Evolutionary conservation across 1,284 basidiomycete genomes (phyloP).

Genomic region (Cryptococcus sp.): DNA sequence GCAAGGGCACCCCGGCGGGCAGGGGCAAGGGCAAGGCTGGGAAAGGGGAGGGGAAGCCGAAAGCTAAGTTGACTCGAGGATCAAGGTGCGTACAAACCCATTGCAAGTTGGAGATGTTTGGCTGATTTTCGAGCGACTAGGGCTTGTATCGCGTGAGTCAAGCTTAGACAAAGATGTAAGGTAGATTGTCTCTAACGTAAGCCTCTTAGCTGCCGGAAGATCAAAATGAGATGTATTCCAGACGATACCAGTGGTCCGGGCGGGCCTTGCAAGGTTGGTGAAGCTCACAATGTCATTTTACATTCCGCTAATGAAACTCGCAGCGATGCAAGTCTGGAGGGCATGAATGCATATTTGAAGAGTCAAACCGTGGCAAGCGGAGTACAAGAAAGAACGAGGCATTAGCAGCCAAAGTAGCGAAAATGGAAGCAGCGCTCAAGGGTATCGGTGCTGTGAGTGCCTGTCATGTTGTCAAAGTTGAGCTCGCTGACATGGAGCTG

Average conservation of each 20-base stretch:
- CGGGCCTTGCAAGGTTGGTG: conserved; percentile 75
- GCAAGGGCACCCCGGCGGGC: conserved; percentile 18
- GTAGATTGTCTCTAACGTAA: not conserved
- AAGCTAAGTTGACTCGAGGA: conserved; percentile 81
- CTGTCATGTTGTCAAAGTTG: not conserved
- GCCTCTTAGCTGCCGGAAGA: conserved; percentile 67
- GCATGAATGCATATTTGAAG: conserved; percentile 92
- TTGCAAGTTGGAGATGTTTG: not conserved
- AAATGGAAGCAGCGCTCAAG: conserved; percentile 90
- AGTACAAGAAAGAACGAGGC: conserved; percentile 83
- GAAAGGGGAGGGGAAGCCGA: conserved; percentile 54
- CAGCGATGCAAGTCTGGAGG: conserved; percentile 65
- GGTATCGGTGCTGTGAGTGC: conserved; percentile 43
- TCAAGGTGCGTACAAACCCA: conserved; percentile 64
- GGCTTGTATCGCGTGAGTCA: conserved; percentile 47
- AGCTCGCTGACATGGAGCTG: conserved; percentile 3
- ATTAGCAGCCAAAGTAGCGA: conserved; percentile 79
- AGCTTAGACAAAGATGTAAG: too few relatives aligned
- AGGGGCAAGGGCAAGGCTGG: conserved; percentile 23
- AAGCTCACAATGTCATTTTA: not conserved
- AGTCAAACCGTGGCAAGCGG: conserved; percentile 90
- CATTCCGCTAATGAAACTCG: conserved; percentile 34
- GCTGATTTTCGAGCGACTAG: conserved; percentile 10
- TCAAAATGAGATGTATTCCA: conserved; percentile 98
- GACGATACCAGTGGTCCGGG: conserved; percentile 66